A percentile compares a stretch with the other conserved stretches of the same genome.
These are phyloP conservation scores for Xylaria longipes DNA, from an alignment of 495 filamentous ascomycete species.

Conservation along the genomic window DNA sequence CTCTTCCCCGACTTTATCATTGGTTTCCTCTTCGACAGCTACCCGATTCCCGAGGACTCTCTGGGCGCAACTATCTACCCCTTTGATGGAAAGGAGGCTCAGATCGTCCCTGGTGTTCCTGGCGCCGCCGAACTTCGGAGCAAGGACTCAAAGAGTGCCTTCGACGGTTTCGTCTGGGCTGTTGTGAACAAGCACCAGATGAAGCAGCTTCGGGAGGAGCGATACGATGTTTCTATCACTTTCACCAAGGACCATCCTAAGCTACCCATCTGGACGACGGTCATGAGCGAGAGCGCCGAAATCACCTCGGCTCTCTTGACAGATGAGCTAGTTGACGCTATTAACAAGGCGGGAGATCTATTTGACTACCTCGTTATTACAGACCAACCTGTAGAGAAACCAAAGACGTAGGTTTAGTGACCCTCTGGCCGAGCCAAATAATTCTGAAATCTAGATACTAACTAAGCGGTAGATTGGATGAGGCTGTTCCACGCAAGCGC, in stretches of 20 bases:
- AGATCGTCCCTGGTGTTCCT: conserved; percentile 66
- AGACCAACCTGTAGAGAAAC: conserved; percentile 91
- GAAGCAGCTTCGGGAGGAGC: conserved; percentile 86
- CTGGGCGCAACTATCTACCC: conserved; percentile 78
- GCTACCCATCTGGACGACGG: conserved; percentile 88
- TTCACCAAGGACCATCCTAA: conserved; percentile 88
- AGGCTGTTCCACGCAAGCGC: conserved; percentile 85
- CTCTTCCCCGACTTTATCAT: conserved; percentile 70
- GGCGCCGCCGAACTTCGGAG: conserved; percentile 59
- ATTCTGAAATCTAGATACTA: conserved; percentile 32
- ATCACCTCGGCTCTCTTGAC: conserved; percentile 88
- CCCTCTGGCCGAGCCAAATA: background rate
- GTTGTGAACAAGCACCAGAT: conserved; percentile 94
- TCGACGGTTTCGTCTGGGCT: conserved; percentile 93
- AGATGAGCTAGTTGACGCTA: conserved; percentile 79
- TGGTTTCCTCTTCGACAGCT: conserved; percentile 80
- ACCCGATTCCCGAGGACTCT: conserved; percentile 68
- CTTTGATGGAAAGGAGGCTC: conserved; percentile 90
- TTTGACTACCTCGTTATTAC: conserved; percentile 89
- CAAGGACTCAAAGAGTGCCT: conserved; percentile 73
- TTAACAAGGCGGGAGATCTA: conserved; percentile 78
- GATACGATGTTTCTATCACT: conserved; percentile 93
- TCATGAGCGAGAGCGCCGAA: conserved; percentile 97
- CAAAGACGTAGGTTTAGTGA: conserved; percentile 69
- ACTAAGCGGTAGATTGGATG: conserved; percentile 70